Conservation (phyloP, 2,329 filamentous ascomycete genomes). For the Magnaporthiopsis rhizophila region DNA sequence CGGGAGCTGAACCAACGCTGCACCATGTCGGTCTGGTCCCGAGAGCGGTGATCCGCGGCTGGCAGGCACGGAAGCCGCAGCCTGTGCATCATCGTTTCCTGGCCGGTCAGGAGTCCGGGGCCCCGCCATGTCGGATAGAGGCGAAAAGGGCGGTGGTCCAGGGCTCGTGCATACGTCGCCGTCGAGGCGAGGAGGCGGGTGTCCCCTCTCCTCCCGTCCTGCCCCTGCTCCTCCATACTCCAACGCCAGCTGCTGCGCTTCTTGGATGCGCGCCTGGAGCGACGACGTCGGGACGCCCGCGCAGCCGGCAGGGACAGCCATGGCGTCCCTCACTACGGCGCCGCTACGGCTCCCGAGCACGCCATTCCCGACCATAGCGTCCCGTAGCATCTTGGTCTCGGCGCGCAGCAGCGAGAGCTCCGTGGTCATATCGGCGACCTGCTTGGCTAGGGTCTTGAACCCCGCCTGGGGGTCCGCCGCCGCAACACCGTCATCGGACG, state of each 20-base stretch:
- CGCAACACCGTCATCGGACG: not conserved
- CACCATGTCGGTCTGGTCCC: too few species aligned
- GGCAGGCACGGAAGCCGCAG: not conserved
- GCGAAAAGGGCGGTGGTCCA: not conserved
- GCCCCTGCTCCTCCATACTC: not conserved
- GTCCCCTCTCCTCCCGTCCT: not conserved
- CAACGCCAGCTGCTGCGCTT: not conserved
- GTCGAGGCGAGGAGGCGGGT: not conserved
- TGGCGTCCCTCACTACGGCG: too few species aligned
- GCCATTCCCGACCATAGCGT: not conserved
- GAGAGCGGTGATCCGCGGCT: too few species aligned
- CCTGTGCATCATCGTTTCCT: not conserved
- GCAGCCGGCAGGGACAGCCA: not conserved
- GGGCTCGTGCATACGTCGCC: not conserved
- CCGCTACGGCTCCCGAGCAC: not conserved
- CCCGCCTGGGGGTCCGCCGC: not conserved
- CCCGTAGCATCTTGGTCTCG: not conserved
- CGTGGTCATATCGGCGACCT: not conserved
- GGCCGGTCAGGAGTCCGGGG: not conserved
- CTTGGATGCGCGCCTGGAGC: too few species aligned
- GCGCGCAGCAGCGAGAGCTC: not conserved
- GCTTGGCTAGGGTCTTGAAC: not conserved
- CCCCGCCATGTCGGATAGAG: not conserved
- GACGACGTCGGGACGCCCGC: not conserved
- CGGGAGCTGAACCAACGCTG: not conserved